A percentile compares a stretch with the other conserved stretches of the same genome.
phyloP scores from a whole-genome alignment of 2,329 filamentous ascomycete species.

The Trichoderma sp. region DNA sequence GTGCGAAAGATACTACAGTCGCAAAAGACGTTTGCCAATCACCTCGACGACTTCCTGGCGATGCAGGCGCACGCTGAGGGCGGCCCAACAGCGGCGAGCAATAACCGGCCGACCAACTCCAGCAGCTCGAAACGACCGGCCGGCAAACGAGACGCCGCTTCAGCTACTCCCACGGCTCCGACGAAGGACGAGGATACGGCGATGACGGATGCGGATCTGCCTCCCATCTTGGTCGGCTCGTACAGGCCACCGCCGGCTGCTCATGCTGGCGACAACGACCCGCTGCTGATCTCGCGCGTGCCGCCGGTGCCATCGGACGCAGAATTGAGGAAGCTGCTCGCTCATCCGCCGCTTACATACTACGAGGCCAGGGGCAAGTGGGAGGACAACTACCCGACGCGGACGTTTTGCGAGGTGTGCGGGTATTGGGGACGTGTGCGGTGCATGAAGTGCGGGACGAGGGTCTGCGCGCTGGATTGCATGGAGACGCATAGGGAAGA shows the following conservation, averaged over 20 bases:
- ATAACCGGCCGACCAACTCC: slow-evolving; percentile 36
- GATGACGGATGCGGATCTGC: slow-evolving; percentile 35
- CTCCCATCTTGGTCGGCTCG: slow-evolving; percentile 43
- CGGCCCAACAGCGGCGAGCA: slow-evolving; percentile 39
- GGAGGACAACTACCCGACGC: slow-evolving; percentile 55
- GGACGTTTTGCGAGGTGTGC: slow-evolving; percentile 76
- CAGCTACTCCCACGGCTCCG: slow-evolving; percentile 26
- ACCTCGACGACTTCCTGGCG: slow-evolving; percentile 78
- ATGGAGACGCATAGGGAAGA: slow-evolving; percentile 72
- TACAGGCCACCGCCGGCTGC: slow-evolving; percentile 40
- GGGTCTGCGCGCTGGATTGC: slow-evolving; percentile 77
- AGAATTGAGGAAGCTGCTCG: slow-evolving; percentile 66
- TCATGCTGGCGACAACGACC: slow-evolving; percentile 57
- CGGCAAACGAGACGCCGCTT: slow-evolving; percentile 32
- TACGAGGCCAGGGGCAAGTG: slow-evolving; percentile 60
- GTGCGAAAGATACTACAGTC: slow-evolving; percentile 77
- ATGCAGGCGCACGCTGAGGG: slow-evolving; percentile 52
- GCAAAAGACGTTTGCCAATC: slow-evolving; percentile 81
- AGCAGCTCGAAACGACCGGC: slow-evolving; percentile 37
- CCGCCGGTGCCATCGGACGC: slow-evolving; percentile 60
- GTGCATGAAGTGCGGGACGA: slow-evolving; percentile 76
- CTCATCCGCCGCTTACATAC: slow-evolving; percentile 68
- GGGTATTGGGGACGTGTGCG: slow-evolving; percentile 79
- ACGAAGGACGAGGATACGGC: slow-evolving; percentile 36
- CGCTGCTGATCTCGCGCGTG: slow-evolving; percentile 60